Evolutionary conservation across 768 basidiomycete species (phyloP).

Genomic region (Terana coerulea): DNA sequence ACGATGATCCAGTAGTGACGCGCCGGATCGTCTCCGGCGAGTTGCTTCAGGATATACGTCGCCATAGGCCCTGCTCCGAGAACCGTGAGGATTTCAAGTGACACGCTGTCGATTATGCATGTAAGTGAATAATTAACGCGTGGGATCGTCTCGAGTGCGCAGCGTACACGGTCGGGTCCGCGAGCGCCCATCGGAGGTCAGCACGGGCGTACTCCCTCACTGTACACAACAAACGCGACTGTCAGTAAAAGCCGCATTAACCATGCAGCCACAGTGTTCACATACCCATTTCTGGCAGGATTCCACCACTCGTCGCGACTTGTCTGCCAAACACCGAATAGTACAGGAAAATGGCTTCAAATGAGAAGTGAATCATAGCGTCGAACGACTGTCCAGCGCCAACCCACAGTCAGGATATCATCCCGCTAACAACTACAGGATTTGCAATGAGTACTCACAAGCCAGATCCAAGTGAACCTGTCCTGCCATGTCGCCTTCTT

Average conservation of each 20-base stretch:
- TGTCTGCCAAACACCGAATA: constrained; percentile 70
- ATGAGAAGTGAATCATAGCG: constrained; percentile 72
- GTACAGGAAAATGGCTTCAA: constrained; percentile 81
- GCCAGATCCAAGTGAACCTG: constrained; percentile 71
- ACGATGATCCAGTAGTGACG: constrained; percentile 80
- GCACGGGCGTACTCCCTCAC: constrained; percentile 82
- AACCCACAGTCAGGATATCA: constrained; percentile 1
- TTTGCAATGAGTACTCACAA: constrained; percentile 39
- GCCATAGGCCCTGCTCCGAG: constrained; percentile 73
- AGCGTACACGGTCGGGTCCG: constrained; percentile 55
- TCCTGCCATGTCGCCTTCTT: constrained; percentile 63
- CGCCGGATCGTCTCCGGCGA: constrained; percentile 60
- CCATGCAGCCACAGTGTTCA: constrained; percentile 12
- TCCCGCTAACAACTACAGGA: neutral
- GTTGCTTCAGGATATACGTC: constrained; percentile 64
- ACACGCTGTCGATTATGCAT: constrained; percentile 36
- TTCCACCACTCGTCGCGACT: constrained; percentile 65
- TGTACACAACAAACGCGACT: too few species aligned
- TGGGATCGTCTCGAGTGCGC: neutral
- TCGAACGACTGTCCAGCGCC: constrained; percentile 58
- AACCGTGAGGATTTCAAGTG: constrained; percentile 81
- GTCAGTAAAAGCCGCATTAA: neutral
- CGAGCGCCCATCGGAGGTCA: constrained; percentile 76
- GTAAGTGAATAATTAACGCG: neutral
- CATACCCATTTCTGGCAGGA: constrained; percentile 75